Conservation (phyloP, 2,329 filamentous ascomycete genomes). For the Aciculosporium take region DNA sequence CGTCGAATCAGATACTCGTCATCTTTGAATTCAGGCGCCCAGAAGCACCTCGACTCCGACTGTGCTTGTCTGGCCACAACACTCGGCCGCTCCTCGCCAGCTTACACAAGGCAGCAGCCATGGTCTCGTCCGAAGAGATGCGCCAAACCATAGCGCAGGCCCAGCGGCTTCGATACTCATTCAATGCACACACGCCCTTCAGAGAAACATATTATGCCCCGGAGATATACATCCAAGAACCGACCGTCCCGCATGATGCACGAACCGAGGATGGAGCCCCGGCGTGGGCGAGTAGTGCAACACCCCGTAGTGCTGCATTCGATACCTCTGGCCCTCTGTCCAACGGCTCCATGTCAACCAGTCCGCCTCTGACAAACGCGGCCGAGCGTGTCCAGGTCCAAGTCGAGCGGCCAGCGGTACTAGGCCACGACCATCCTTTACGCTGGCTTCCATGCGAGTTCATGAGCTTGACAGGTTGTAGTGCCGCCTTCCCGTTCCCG, state of each 20-base stretch:
- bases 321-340: conserved; percentile 7
- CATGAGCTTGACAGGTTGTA: conserved; percentile 21
- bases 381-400: conserved; percentile 6
- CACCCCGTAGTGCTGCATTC: conserved; percentile 6
- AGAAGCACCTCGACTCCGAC: too few species aligned
- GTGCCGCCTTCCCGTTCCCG: conserved; percentile 20
- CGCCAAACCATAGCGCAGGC: background rate
- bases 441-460: conserved; percentile 33
- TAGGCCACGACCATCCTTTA: background rate
- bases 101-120: background rate
- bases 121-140: background rate
- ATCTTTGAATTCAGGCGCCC: background rate
- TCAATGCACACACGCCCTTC: background rate
- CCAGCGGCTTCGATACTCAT: background rate
- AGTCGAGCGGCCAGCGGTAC: conserved; percentile 6
- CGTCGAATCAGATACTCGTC: too few species aligned
- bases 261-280: background rate
- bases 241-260: background rate
- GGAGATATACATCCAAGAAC: conserved; percentile 1
- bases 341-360: conserved; percentile 11
- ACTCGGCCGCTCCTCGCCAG: too few species aligned
- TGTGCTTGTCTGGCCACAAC: too few species aligned
- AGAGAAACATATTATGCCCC: conserved; percentile 3
- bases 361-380: conserved; percentile 10
- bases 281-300: conserved; percentile 7